phyloP scores from a whole-genome alignment of 2,329 filamentous ascomycete species.

The Colletotrichum agaves region DNA sequence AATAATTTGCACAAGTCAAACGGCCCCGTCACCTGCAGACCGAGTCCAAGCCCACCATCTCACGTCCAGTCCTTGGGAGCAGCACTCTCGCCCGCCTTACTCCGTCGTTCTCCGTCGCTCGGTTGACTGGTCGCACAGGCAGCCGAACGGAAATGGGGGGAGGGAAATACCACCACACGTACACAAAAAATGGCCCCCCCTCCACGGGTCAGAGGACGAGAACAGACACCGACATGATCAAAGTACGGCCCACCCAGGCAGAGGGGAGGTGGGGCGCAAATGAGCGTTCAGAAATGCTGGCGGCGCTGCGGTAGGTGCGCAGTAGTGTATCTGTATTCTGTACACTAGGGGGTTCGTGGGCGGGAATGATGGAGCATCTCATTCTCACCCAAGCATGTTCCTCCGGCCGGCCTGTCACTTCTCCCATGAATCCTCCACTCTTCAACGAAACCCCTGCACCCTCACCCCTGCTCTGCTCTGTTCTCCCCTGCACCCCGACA shows the following conservation, averaged over 20 bases:
- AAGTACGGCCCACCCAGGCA: conserved; percentile 2
- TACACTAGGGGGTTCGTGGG: conserved; percentile 1
- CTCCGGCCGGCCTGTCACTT: neutral
- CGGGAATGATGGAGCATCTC: conserved; percentile 8
- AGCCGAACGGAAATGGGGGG: neutral
- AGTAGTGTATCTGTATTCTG: too few relatives aligned
- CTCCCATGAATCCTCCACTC: neutral
- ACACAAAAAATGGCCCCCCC: neutral
- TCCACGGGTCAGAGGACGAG: neutral
- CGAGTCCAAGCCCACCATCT: neutral
- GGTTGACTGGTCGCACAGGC: neutral
- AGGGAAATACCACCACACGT: neutral
- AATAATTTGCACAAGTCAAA: conserved; percentile 4
- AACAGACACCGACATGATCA: conserved; percentile 25
- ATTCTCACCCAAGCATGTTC: neutral
- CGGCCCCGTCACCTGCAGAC: neutral
- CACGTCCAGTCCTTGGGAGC: neutral
- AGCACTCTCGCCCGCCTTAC: conserved; percentile 11
- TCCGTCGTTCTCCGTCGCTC: conserved; percentile 21
- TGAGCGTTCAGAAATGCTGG: neutral
- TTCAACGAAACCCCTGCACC: neutral
- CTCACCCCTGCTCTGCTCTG: neutral
- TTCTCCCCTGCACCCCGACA: neutral
- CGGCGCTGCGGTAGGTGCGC: too few relatives aligned
- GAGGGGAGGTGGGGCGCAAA: neutral